Evolutionary conservation across 139 green algal genomes (phyloP).

Genomic region (Parachlorella kessleri): DNA sequence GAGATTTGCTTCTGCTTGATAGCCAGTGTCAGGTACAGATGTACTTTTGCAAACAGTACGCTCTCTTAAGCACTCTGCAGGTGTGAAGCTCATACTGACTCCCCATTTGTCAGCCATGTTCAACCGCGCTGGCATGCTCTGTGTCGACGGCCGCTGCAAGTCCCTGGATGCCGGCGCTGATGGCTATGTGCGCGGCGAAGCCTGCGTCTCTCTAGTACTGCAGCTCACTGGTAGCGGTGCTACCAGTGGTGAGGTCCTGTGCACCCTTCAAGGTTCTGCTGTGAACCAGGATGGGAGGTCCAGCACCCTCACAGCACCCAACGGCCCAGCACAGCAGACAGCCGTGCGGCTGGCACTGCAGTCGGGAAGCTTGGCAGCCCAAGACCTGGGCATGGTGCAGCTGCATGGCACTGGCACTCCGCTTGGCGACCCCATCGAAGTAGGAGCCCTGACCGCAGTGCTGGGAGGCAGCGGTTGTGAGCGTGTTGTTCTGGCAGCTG

Average conservation of each 20-base stretch:
- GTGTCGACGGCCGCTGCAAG: conserved; percentile 83
- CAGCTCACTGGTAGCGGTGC: neutral
- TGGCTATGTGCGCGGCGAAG: conserved; percentile 81
- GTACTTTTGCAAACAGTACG: conserved; percentile 23
- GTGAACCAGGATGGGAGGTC: conserved; percentile 59
- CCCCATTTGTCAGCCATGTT: conserved; percentile 34
- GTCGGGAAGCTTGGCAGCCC: conserved; percentile 1
- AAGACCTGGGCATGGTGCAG: conserved; percentile 24
- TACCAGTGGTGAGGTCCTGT: neutral
- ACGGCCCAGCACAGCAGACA: conserved; percentile 52
- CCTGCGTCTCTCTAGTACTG: conserved; percentile 33
- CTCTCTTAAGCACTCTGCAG: conserved; percentile 26
- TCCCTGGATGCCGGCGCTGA: conserved; percentile 81
- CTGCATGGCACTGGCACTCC: conserved; percentile 67
- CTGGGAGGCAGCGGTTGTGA: conserved; percentile 36
- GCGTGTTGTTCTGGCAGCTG: conserved; percentile 56
- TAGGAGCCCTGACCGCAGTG: conserved; percentile 43
- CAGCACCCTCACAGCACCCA: conserved; percentile 53
- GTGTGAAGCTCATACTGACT: conserved; percentile 38
- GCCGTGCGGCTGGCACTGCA: conserved; percentile 59
- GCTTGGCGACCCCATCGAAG: conserved; percentile 66
- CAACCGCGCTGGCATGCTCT: conserved; percentile 33
- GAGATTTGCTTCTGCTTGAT: no score
- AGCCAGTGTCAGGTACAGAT: no score
- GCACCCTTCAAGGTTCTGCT: conserved; percentile 4